Evolutionary conservation across 2,329 filamentous ascomycete genomes (phyloP).

Genomic region (Neonectria sp.): DNA sequence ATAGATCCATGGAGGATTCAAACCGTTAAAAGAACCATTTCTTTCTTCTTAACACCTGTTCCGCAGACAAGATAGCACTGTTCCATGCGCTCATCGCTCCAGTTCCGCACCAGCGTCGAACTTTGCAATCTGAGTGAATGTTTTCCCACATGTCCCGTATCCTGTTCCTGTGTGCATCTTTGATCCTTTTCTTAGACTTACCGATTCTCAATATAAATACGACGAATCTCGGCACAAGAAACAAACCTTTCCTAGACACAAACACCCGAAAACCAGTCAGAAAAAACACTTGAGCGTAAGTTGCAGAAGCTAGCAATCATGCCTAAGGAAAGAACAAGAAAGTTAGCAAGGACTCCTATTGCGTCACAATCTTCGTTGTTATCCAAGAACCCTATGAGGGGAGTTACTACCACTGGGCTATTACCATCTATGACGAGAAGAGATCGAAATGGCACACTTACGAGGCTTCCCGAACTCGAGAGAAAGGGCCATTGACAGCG

Average conservation of each 20-base stretch:
- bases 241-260: background rate
- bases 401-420: constrained; percentile 1
- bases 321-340: background rate
- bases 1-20: too few relatives aligned
- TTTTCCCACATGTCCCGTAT: background rate
- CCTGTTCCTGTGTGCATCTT: too few relatives aligned
- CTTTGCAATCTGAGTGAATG: background rate
- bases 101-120: too few relatives aligned
- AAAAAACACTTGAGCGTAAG: fast-evolving
- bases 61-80: too few relatives aligned
- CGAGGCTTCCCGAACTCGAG: background rate
- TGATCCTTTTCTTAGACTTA: background rate
- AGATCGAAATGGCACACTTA: constrained; percentile 3
- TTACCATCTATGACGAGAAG: background rate
- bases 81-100: too few relatives aligned
- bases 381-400: background rate
- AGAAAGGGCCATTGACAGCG: background rate
- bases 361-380: background rate
- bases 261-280: background rate
- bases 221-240: background rate
- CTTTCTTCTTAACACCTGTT: too few relatives aligned
- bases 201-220: background rate
- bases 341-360: background rate
- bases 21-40: too few relatives aligned
- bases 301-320: background rate